Evolutionary conservation across 2,329 filamentous ascomycete genomes (phyloP).

Genomic region (Ilyonectria sp.): DNA sequence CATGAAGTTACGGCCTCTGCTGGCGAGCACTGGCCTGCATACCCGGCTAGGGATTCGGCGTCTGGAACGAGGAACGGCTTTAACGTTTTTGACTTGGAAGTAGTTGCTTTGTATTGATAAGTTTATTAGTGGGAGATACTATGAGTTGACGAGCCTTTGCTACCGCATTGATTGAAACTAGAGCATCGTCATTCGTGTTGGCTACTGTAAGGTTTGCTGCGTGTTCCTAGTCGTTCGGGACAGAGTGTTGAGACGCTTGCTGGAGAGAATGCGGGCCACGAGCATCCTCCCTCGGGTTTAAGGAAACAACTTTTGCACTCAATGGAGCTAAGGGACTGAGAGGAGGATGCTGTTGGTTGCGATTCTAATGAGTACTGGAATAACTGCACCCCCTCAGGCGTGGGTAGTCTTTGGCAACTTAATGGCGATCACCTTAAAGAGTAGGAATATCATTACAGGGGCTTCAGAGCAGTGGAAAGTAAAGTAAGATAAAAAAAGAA

Average conservation of each 20-base stretch:
- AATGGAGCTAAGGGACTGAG: not conserved
- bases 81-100: slow-evolving; percentile 31
- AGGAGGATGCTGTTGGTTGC: not conserved
- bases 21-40: slow-evolving; percentile 47
- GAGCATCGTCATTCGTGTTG: slow-evolving; percentile 14
- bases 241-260: not conserved
- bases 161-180: slow-evolving; percentile 34
- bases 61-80: slow-evolving; percentile 50
- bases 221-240: not conserved
- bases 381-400: too few relatives aligned
- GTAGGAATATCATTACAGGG: too few relatives aligned
- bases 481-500: too few relatives aligned
- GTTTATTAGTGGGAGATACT: slow-evolving; percentile 28
- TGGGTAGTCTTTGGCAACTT: too few relatives aligned
- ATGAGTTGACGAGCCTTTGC: slow-evolving; percentile 25
- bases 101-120: slow-evolving; percentile 43
- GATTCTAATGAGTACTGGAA: too few relatives aligned
- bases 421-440: too few relatives aligned
- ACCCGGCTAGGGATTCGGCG: slow-evolving; percentile 49
- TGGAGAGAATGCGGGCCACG: not conserved
- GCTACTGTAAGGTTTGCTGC: not conserved
- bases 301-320: not conserved
- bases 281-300: too few relatives aligned
- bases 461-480: too few relatives aligned
- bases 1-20: slow-evolving; percentile 44